These are phyloP conservation scores for Fraxinus nigra DNA, from an alignment of 305 asterid genomes.

Conservation along the genomic window DNA sequence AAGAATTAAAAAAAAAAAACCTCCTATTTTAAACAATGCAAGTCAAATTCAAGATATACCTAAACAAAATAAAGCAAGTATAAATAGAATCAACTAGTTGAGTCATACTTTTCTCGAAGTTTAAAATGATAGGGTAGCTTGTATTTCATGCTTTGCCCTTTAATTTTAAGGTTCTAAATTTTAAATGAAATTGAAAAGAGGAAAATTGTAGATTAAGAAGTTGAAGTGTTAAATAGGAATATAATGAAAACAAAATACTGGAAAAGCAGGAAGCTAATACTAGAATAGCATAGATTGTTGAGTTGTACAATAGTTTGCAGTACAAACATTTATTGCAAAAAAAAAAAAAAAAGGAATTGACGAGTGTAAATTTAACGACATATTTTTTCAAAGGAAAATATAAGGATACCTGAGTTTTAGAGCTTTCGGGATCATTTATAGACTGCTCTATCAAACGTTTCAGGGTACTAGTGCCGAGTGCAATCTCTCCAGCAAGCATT, in stretches of 20 bases:
- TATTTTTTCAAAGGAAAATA: slow-evolving; percentile 2
- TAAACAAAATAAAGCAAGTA: neutral
- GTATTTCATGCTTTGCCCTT: neutral
- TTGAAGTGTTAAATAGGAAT: neutral
- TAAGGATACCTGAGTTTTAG: slow-evolving; percentile 62
- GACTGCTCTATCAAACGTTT: slow-evolving; percentile 91
- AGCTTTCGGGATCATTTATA: slow-evolving; percentile 74
- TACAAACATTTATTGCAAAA: neutral
- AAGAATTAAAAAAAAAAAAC: neutral
- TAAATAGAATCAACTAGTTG: slow-evolving; percentile 9
- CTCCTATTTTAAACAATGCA: slow-evolving; percentile 5
- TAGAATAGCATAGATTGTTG: neutral
- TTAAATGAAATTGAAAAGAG: neutral
- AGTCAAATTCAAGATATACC: slow-evolving; percentile 1
- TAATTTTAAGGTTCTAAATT: neutral
- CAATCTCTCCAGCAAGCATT: slow-evolving; percentile 99
- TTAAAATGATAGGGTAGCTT: neutral
- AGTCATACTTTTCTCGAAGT: neutral
- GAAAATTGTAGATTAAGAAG: neutral
- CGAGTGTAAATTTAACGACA: neutral
- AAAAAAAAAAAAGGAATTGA: neutral
- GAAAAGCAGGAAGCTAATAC: neutral
- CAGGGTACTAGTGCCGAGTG: slow-evolving; percentile 86
- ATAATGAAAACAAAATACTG: neutral
- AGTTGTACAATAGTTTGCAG: neutral